These are phyloP conservation scores for Populus alba DNA, from an alignment of 345 rosid genomes.

Conservation along the genomic window DNA sequence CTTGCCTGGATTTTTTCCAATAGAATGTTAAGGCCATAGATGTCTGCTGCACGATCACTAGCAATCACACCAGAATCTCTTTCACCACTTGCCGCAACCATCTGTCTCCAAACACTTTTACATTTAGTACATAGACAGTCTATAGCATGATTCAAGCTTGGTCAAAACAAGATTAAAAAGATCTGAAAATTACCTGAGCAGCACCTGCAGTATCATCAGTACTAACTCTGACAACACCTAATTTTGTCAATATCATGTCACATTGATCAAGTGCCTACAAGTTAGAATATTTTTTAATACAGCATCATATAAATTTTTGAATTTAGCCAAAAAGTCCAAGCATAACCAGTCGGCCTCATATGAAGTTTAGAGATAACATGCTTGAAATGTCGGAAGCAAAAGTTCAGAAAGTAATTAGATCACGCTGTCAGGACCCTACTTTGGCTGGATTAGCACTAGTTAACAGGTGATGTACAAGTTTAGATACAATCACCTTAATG, in stretches of 20 bases:
- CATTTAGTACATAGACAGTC: slow-evolving; percentile 1
- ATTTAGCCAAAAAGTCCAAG: neutral
- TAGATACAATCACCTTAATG: neutral
- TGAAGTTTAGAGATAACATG: neutral
- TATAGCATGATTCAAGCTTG: slow-evolving; percentile 1
- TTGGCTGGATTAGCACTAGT: neutral
- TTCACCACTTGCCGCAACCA: slow-evolving; percentile 50
- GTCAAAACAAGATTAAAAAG: slow-evolving; percentile 4
- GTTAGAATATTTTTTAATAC: neutral
- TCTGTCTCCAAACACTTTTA: slow-evolving; percentile 31
- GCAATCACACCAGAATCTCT: slow-evolving; percentile 78
- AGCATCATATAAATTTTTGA: slow-evolving; percentile 6
- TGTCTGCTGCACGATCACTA: slow-evolving; percentile 84
- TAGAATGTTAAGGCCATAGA: slow-evolving; percentile 79
- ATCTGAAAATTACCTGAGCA: slow-evolving; percentile 58
- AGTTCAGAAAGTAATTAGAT: neutral
- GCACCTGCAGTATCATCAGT: slow-evolving; percentile 82
- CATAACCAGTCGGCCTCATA: neutral
- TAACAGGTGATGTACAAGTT: neutral
- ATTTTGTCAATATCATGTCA: slow-evolving; percentile 53
- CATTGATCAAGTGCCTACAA: slow-evolving; percentile 82
- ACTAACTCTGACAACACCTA: slow-evolving; percentile 56
- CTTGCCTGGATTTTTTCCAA: slow-evolving; percentile 71
- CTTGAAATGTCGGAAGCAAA: neutral
- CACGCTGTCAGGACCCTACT: neutral